A percentile compares a stretch with the other conserved stretches of the same genome.
Evolutionary conservation across 2,329 filamentous ascomycete species (phyloP).

Genomic region (Colletotrichum musae): DNA sequence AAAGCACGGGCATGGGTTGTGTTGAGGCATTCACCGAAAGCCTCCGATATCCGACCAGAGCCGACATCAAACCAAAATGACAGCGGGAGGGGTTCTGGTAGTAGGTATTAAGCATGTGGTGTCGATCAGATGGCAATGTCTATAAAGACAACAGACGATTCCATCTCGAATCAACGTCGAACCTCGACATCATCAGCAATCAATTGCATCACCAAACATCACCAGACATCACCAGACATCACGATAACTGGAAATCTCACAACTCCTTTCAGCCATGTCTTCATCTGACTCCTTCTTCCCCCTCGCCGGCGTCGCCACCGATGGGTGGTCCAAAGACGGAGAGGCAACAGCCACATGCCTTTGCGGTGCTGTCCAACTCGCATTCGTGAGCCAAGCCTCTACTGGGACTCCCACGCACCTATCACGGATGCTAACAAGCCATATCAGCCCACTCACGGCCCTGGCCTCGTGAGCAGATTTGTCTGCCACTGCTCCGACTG

Average conservation of each 20-base stretch:
- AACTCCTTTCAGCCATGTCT: not conserved
- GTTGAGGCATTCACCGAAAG: not conserved
- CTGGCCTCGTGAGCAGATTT: conserved; percentile 64
- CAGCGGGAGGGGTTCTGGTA: too few relatives aligned
- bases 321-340: conserved; percentile 61
- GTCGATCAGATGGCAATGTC: not conserved
- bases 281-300: conserved; percentile 48
- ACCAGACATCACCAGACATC: not conserved
- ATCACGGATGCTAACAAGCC: not conserved
- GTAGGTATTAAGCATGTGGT: too few relatives aligned
- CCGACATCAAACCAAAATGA: not conserved
- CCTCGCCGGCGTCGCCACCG: conserved; percentile 52
- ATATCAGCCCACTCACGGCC: conserved; percentile 59
- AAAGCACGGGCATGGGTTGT: not conserved
- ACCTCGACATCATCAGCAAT: not conserved
- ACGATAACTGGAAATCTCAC: not conserved
- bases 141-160: not conserved
- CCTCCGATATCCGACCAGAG: not conserved
- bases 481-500: conserved; percentile 75
- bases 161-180: too few relatives aligned
- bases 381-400: conserved; percentile 58
- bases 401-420: not conserved
- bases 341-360: conserved; percentile 72
- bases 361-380: conserved; percentile 69
- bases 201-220: not conserved